Conservation (phyloP, 108 stramenopile species). For the Nitzschia sp. region DNA sequence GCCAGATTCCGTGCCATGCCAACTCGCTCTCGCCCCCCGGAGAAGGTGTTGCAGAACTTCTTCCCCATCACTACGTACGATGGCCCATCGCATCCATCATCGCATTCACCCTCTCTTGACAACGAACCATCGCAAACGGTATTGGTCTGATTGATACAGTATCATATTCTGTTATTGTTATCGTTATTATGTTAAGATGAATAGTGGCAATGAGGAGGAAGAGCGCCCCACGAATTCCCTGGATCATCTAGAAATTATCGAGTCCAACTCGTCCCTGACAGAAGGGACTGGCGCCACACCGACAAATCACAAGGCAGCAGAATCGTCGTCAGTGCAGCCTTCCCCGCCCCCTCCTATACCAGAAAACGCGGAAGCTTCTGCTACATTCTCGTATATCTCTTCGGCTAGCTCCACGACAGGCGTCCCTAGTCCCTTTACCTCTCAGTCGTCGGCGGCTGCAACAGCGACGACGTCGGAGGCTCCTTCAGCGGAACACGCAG, state of each 20-base stretch:
- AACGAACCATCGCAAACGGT: too few species aligned
- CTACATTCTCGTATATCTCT: conserved; percentile 14
- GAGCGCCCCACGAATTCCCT: not conserved
- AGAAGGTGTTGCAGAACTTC: too few species aligned
- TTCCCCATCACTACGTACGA: too few species aligned
- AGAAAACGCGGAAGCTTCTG: not conserved
- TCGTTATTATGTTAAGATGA: too few species aligned
- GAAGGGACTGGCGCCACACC: conserved; percentile 6
- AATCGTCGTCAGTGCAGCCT: not conserved
- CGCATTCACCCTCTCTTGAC: too few species aligned
- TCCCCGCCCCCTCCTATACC: too few species aligned
- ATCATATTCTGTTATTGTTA: too few species aligned
- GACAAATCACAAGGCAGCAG: not conserved
- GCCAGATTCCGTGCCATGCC: too few species aligned
- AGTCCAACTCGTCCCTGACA: conserved; percentile 12
- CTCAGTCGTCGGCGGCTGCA: not conserved
- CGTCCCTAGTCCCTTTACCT: conserved; percentile 8
- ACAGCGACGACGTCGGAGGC: not conserved
- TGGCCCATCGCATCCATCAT: too few species aligned
- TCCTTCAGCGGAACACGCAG: not conserved
- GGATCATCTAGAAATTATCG: conserved; percentile 9
- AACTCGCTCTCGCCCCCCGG: too few species aligned
- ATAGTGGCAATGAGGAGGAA: not conserved
- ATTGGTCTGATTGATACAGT: too few species aligned
- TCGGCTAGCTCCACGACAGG: conserved; percentile 11